These are phyloP conservation scores for Alternaria conjuncta DNA, from an alignment of 2,329 filamentous ascomycete species.

Conservation along the genomic window DNA sequence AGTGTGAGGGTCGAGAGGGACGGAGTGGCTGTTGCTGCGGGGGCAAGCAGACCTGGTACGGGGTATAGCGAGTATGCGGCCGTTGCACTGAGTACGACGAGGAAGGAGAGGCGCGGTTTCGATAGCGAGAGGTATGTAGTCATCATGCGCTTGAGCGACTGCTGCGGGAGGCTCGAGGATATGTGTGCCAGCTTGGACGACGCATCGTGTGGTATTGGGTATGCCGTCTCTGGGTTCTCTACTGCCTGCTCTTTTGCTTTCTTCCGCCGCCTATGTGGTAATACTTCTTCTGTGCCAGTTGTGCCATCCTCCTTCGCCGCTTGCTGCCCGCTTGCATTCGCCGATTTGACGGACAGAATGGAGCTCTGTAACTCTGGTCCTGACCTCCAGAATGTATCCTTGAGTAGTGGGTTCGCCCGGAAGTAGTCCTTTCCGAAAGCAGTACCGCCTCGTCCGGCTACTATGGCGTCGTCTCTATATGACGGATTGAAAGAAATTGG, in stretches of 20 bases:
- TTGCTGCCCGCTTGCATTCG: conserved; percentile 4
- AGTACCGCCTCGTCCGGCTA: conserved; percentile 36
- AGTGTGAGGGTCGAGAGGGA: conserved; percentile 90
- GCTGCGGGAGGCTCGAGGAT: conserved; percentile 62
- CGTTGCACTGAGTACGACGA: conserved; percentile 90
- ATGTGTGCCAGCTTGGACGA: conserved; percentile 65
- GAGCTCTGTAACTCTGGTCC: conserved; percentile 42
- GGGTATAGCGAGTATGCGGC: conserved; percentile 93
- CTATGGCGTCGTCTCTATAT: conserved; percentile 36
- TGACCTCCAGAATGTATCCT: conserved; percentile 39
- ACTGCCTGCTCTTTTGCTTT: conserved; percentile 32
- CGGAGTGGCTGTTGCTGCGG: conserved; percentile 70
- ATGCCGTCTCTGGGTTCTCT: conserved; percentile 30
- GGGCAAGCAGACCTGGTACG: conserved; percentile 81
- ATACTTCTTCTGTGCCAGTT: conserved; percentile 31
- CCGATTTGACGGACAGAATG: conserved; percentile 23
- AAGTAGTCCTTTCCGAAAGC: conserved; percentile 49
- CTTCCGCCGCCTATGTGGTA: conserved; percentile 46
- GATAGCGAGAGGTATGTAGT: conserved; percentile 87
- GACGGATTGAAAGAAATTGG: conserved; percentile 37
- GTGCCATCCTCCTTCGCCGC: conserved; percentile 14
- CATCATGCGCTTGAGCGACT: conserved; percentile 69
- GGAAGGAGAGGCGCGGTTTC: conserved; percentile 91
- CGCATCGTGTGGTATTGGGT: conserved; percentile 61
- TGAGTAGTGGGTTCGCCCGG: conserved; percentile 45